Evolutionary conservation across 2,329 filamentous ascomycete genomes (phyloP).

Genomic region (Metarhizium brunneum): DNA sequence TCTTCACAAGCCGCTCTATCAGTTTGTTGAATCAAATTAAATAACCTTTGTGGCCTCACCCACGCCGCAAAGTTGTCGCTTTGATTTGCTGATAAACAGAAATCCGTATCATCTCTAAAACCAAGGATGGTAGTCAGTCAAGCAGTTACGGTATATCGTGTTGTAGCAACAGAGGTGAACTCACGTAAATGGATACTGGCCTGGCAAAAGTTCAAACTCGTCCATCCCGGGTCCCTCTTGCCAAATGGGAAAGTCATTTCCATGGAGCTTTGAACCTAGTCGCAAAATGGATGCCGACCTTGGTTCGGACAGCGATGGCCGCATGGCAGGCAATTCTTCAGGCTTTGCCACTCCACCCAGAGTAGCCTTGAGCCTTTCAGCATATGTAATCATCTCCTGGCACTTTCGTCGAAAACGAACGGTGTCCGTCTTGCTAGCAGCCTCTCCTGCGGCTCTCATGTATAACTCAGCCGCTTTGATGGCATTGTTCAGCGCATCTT

Average conservation of each 20-base stretch:
- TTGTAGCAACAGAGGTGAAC: constrained; percentile 15
- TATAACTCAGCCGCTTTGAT: constrained; percentile 73
- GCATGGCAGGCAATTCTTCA: not conserved
- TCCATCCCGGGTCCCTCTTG: constrained; percentile 46
- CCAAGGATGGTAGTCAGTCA: constrained; percentile 7
- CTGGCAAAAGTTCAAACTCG: constrained; percentile 49
- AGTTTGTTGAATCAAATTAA: constrained; percentile 20
- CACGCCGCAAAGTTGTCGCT: constrained; percentile 70
- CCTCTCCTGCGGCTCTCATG: constrained; percentile 62
- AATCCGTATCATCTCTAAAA: constrained; percentile 55
- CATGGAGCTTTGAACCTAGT: constrained; percentile 71
- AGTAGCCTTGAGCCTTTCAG: constrained; percentile 62
- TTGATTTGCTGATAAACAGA: constrained; percentile 69
- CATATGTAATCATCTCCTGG: constrained; percentile 58
- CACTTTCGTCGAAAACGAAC: constrained; percentile 59
- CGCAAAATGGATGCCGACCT: constrained; percentile 46
- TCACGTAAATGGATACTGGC: constrained; percentile 54
- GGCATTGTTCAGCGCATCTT: constrained; percentile 62
- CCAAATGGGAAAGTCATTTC: constrained; percentile 81
- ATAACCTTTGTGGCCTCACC: constrained; percentile 65
- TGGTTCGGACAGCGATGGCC: not conserved
- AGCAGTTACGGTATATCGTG: not conserved
- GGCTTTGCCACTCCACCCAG: constrained; percentile 4
- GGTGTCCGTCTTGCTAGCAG: constrained; percentile 53
- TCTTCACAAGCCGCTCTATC: constrained; percentile 22